Conservation (phyloP, 1,139 yeast genomes). For the Saccharomyces hybrid region DNA sequence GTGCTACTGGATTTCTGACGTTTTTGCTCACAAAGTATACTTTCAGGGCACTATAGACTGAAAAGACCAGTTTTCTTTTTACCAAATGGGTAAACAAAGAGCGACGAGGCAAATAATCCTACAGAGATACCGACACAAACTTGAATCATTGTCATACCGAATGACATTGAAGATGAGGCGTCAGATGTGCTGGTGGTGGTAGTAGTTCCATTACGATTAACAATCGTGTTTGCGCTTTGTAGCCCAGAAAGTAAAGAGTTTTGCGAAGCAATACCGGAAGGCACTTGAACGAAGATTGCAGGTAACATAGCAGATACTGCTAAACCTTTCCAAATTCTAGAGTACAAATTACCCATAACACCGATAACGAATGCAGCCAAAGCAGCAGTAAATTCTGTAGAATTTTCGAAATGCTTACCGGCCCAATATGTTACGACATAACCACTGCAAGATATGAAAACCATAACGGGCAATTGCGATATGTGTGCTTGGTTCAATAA, state of each 20-base stretch:
- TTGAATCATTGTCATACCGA: conserved; percentile 86
- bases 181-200: conserved; percentile 20
- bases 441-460: conserved; percentile 65
- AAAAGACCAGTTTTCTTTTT: conserved; percentile 82
- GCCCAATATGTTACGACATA: conserved; percentile 81
- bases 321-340: conserved; percentile 83
- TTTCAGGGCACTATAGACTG: conserved; percentile 43
- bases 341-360: conserved; percentile 77
- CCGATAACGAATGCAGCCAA: conserved; percentile 90
- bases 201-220: conserved; percentile 34
- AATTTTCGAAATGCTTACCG: conserved; percentile 58
- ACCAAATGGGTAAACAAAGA: conserved; percentile 85
- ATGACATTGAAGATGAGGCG: conserved; percentile 37
- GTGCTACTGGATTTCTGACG: neutral
- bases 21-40: neutral
- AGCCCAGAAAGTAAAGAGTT: conserved; percentile 78
- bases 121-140: conserved; percentile 91
- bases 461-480: conserved; percentile 76
- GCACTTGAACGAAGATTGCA: conserved; percentile 89
- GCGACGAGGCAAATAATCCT: conserved; percentile 84
- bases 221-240: conserved; percentile 62
- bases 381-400: conserved; percentile 80
- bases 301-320: conserved; percentile 96
- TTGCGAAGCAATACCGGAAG: conserved; percentile 88
- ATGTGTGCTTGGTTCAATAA: conserved; percentile 78